phyloP scores from a whole-genome alignment of 1,284 basidiomycete genomes.

The Testicularia cyperi region DNA sequence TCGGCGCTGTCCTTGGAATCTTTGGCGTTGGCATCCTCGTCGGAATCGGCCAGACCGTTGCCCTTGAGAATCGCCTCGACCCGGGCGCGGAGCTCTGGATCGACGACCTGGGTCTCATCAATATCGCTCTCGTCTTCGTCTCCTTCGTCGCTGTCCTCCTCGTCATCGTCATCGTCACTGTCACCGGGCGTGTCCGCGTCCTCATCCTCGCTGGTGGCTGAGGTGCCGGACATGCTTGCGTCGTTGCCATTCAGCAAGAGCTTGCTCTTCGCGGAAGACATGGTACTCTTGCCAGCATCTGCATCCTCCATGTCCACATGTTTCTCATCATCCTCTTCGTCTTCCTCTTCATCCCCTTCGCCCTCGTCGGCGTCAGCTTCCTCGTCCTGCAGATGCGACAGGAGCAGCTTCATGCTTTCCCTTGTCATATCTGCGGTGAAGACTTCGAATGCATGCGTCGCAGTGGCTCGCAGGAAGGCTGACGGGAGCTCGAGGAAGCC shows the following conservation, averaged over 20 bases:
- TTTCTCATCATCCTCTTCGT: conserved; percentile 24
- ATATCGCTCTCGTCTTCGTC: conserved; percentile 62
- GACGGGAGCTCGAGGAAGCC: conserved; percentile 83
- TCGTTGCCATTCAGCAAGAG: too few relatives aligned
- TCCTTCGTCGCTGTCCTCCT: conserved; percentile 65
- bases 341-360: conserved; percentile 12
- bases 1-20: conserved; percentile 60
- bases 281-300: conserved; percentile 53
- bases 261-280: too few relatives aligned
- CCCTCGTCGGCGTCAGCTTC: conserved; percentile 13
- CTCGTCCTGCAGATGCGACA: conserved; percentile 60
- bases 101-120: conserved; percentile 65
- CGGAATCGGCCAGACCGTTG: conserved; percentile 69
- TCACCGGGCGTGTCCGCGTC: conserved; percentile 65
- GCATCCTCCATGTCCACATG: conserved; percentile 8
- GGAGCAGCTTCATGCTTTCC: conserved; percentile 78
- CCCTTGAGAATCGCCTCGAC: conserved; percentile 77
- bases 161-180: conserved; percentile 52
- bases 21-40: conserved; percentile 59
- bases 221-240: conserved; percentile 18
- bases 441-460: conserved; percentile 78
- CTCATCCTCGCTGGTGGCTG: conserved; percentile 29
- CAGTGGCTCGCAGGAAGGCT: conserved; percentile 76
- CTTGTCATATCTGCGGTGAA: conserved; percentile 72
- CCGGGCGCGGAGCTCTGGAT: conserved; percentile 69